Evolutionary conservation across 2,329 filamentous ascomycete genomes (phyloP).

Genomic region (Pyrenochaeta sp.): DNA sequence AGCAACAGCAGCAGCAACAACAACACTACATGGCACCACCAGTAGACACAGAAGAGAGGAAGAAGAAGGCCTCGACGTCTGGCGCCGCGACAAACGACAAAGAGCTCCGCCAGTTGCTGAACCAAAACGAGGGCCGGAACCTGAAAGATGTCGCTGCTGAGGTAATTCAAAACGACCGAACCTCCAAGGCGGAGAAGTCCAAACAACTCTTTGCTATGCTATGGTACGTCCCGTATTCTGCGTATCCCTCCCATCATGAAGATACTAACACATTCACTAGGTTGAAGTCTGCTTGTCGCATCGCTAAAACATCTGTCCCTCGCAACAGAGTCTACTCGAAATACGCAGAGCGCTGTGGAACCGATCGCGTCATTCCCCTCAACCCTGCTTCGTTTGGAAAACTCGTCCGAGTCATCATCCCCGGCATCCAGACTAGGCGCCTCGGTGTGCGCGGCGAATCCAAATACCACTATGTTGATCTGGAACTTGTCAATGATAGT

Average conservation of each 20-base stretch:
- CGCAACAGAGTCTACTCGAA: conserved; percentile 93
- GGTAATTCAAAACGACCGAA: conserved; percentile 79
- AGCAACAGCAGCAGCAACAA: too few species aligned
- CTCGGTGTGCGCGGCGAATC: conserved; percentile 95
- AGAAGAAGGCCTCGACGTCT: conserved; percentile 65
- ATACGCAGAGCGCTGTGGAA: conserved; percentile 91
- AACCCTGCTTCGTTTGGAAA: conserved; percentile 99
- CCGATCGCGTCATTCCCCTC: conserved; percentile 89
- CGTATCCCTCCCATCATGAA: not conserved
- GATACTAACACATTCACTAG: conserved; percentile 56
- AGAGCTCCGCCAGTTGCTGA: conserved; percentile 78
- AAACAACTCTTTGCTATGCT: conserved; percentile 90
- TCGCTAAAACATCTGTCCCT: conserved; percentile 85
- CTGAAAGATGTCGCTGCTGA: conserved; percentile 77
- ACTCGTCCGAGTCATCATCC: conserved; percentile 93
- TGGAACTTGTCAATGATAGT: conserved; percentile 58
- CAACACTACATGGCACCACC: conserved; percentile 36
- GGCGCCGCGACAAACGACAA: conserved; percentile 81
- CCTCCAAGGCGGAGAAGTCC: conserved; percentile 81
- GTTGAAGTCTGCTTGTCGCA: conserved; percentile 74
- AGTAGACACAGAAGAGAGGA: conserved; percentile 52
- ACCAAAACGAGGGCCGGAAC: conserved; percentile 70
- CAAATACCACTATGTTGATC: conserved; percentile 88
- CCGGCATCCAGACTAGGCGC: conserved; percentile 89
- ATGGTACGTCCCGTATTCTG: conserved; percentile 64